Evolutionary conservation across 2,329 filamentous ascomycete genomes (phyloP), one percentile per base, ranked within the genome.

Genomic region (Pseudocercospora eumusae): DNA sequence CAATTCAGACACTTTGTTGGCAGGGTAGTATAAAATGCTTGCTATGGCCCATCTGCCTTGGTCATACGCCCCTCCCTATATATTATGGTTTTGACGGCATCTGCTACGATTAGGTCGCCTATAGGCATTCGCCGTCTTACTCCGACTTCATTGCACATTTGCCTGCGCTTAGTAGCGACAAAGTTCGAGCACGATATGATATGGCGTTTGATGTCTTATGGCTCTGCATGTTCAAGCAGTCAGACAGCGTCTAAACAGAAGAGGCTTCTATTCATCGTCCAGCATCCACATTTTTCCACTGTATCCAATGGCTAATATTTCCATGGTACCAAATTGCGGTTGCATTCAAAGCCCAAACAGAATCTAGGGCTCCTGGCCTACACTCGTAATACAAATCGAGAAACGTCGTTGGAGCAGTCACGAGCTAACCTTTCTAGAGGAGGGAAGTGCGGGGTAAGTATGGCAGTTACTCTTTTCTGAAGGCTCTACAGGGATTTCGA

Each of bases 1-100:
- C n/a, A n/a, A n/a, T n/a, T n/a, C n/a, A n/a, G n/a, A n/a, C n/a
- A n/a, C n/a, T n/a, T n/a, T n/a, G n/a, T n/a, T n/a, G n/a, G n/a
- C n/a, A n/a, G 47, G 47, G 47, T 52, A 28, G 23, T 8, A 52
- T 25, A 3, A 52, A 25, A 28, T 27, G 47, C 5, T 18, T 18
- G 47, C 47, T n/a, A n/a, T n/a, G n/a, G n/a, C n/a, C n/a, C 47
- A 52, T 52, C 23, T 52, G 25, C 47, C 47, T 52, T 52, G 47
- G 47, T 31, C 23, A 23, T 27, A 28, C 47, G 10, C 47, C 7
- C 20, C 20, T n/a, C n/a, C 47, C 23, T 15, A 31, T n/a, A 3
- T 36, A 13, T 11, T 13, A 11, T 9, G 15, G n/a, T 4, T 36
- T n/a, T 36, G 13, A 36, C 15, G 33, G 33, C 2, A 36, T 36